Percentiles rank a stretch among this genome's conserved stretches.
phyloP scores from a whole-genome alignment of 805 yeast genomes.

The Candida ortonii region DNA sequence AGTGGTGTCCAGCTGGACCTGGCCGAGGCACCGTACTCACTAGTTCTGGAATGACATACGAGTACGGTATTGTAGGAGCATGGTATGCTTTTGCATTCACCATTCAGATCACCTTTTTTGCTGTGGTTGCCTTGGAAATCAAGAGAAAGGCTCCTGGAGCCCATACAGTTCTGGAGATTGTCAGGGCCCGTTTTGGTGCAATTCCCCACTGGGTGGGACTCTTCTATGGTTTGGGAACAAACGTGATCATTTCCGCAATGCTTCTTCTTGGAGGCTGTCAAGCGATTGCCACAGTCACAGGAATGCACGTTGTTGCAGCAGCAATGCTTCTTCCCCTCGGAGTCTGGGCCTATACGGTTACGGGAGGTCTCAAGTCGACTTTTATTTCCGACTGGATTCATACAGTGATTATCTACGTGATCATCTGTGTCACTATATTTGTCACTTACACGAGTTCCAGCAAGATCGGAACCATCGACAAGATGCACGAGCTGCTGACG shows the following conservation, averaged over 20 bases:
- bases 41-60: constrained; percentile 24
- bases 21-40: constrained; percentile 30
- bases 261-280: constrained; percentile 45
- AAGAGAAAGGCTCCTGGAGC: constrained; percentile 41
- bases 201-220: constrained; percentile 36
- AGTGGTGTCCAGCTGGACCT: constrained; percentile 41
- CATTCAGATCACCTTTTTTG: constrained; percentile 37
- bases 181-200: constrained; percentile 37
- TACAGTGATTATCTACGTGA: constrained; percentile 42
- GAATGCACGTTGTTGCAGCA: constrained; percentile 45
- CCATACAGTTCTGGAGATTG: constrained; percentile 40
- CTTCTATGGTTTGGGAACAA: constrained; percentile 37
- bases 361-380: constrained; percentile 52
- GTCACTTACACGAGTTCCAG: constrained; percentile 29
- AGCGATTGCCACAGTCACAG: constrained; percentile 39
- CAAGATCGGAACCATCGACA: constrained; percentile 34
- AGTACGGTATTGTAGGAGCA: constrained; percentile 22
- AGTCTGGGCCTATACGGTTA: constrained; percentile 45
- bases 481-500: constrained; percentile 32
- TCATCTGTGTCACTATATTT: constrained; percentile 30
- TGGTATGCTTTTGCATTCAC: constrained; percentile 34
- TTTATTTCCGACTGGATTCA: constrained; percentile 52
- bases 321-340: constrained; percentile 44
- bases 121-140: constrained; percentile 37
- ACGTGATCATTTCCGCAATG: constrained; percentile 37